Evolutionary conservation across 2,329 filamentous ascomycete genomes (phyloP), one percentile per base, ranked within the genome.

Genomic region (Exophiala aquamarina): DNA sequence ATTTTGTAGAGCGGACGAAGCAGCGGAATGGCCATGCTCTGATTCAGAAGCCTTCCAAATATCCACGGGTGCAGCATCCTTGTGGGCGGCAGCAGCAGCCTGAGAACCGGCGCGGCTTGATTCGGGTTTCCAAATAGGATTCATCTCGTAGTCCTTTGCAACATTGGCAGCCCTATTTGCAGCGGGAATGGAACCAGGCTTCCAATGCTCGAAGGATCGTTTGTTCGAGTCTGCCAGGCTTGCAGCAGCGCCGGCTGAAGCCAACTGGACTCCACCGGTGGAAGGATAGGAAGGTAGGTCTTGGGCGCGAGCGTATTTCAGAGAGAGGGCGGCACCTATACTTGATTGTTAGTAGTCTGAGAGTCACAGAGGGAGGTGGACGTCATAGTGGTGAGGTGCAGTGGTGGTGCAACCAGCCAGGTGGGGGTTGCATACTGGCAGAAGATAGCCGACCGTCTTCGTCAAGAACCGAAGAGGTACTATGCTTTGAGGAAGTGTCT

Each of bases 241-340:
- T 32, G 87, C 87, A 44, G 89, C 89, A 45, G 86, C 82, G 55
- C 84, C 80, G 50, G 87, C 88, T 47, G 87, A 88, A 41, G 74
- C 70, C 37, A 73, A 68, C 47, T 70, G 70, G 39, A 73, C 64
- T 19, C 66, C 68, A 29, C 87, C 85, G 47, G 75, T 65, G 8
- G 84, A 83, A 10, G 88, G 87, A 60, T 78, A 92, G 61, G 84
- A 87, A 29, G 88, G 88, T 17, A 93, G 77, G 58, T 87, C 83
- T 61, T 82, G 75, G 34, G 86, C 80, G 60, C 81, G 78, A 50
- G 87, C 87, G 72, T 89, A 87, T 65, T 83, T 86, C 50, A 90
- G 71, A 43, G 78, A 81, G 40, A 77, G 68, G 15, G 79, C 79
- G 43, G 79, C 79, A 56, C 79, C 79, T 82, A 52, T n/a, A 14